Percentiles rank a stretch among this genome's conserved stretches.
These are phyloP conservation scores for Coemansia sp. DNA, from an alignment of 192 early-diverging fungal species.

Conservation along the genomic window DNA sequence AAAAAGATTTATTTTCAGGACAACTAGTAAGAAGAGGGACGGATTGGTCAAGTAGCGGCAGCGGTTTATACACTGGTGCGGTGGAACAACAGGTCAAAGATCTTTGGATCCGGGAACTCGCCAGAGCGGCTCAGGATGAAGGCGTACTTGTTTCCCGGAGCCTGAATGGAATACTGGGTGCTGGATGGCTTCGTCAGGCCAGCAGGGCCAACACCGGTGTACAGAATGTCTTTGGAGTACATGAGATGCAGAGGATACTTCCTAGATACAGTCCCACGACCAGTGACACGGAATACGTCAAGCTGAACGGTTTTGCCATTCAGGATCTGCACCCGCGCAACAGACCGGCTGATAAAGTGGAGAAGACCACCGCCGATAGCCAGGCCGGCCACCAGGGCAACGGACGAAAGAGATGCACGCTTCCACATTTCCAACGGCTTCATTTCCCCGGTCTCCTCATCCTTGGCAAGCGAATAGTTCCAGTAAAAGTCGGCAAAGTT, in stretches of 20 bases:
- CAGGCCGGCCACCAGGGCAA: constrained; percentile 30
- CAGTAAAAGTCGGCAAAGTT: constrained; percentile 56
- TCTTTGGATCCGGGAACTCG: constrained; percentile 29
- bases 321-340: constrained; percentile 29
- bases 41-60: neutral
- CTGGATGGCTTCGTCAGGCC: constrained; percentile 26
- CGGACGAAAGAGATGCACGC: constrained; percentile 27
- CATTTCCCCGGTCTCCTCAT: constrained; percentile 40
- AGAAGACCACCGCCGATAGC: constrained; percentile 37
- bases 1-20: neutral
- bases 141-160: constrained; percentile 21
- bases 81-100: constrained; percentile 39
- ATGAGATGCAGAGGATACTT: constrained; percentile 22
- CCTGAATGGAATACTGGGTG: constrained; percentile 41
- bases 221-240: constrained; percentile 37
- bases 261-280: constrained; percentile 13
- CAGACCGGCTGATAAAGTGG: constrained; percentile 42
- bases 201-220: constrained; percentile 26
- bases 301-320: constrained; percentile 33
- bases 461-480: constrained; percentile 42
- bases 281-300: constrained; percentile 33
- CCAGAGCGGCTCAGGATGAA: constrained; percentile 44
- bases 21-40: neutral
- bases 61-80: constrained; percentile 6
- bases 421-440: constrained; percentile 35